Evolutionary conservation across 1,284 basidiomycete genomes (phyloP).

Genomic region (Grifola frondosa): DNA sequence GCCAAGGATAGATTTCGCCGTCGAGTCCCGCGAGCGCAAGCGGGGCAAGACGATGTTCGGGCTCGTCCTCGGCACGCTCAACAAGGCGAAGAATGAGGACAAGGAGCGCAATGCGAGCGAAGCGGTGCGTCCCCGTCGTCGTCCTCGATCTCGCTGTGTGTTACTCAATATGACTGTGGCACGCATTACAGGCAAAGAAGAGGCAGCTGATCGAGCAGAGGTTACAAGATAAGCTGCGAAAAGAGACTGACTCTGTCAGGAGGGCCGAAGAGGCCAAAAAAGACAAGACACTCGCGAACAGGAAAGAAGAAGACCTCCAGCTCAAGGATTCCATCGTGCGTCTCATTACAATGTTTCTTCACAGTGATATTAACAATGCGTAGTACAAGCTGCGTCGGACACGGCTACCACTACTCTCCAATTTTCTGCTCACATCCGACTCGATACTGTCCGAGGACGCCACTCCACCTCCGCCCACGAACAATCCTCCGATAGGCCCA

Average conservation of each 20-base stretch:
- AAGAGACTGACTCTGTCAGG: slow-evolving; percentile 80
- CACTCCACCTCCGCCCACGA: slow-evolving; percentile 23
- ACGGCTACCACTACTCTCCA: slow-evolving; percentile 67
- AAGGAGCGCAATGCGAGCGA: slow-evolving; percentile 76
- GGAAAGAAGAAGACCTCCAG: slow-evolving; percentile 77
- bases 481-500: slow-evolving; percentile 48
- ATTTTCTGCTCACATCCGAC: slow-evolving; percentile 77
- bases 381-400: slow-evolving; percentile 71
- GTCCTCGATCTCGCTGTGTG: slow-evolving; percentile 2
- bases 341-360: slow-evolving; percentile 15
- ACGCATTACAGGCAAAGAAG: slow-evolving; percentile 63
- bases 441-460: slow-evolving; percentile 45
- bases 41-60: slow-evolving; percentile 84
- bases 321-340: slow-evolving; percentile 76
- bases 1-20: slow-evolving; percentile 66
- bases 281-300: slow-evolving; percentile 68
- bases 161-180: slow-evolving; percentile 3
- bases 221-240: slow-evolving; percentile 75
- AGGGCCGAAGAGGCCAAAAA: slow-evolving; percentile 80
- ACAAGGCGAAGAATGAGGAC: slow-evolving; percentile 81
- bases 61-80: slow-evolving; percentile 73
- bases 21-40: slow-evolving; percentile 57
- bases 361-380: slow-evolving; percentile 4
- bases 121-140: slow-evolving; percentile 51
- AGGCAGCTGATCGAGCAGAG: slow-evolving; percentile 75